Base-by-base conservation (phyloP, 495 filamentous ascomycete species). In the Aspergillus indologenus region DNA sequence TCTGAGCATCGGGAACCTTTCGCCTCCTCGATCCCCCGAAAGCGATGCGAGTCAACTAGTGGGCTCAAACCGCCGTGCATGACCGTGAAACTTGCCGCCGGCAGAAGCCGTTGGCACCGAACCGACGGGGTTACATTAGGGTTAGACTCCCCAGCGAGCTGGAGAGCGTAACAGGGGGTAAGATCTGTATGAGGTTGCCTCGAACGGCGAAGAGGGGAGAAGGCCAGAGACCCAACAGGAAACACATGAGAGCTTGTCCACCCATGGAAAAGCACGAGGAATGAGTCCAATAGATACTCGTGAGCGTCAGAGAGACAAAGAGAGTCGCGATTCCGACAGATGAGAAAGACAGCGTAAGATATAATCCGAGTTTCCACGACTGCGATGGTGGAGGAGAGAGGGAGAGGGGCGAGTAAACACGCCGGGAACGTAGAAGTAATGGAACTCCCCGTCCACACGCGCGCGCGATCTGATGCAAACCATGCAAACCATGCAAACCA, bases 1-100 rank as follows among this genome's bases (percentile, higher is more conserved):
- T 77, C 73, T 78, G 74, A 70, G 69, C 59, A 68, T 66, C 72
- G 66, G 65, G 61, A 59, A 61, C 69, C 65, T 73, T 80, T 80
- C 62, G 54, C 67, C 54, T 58, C 48, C 45, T 62, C 66, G 40
- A 66, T 59, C 66, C 71, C 43, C 57, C 59, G 56, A 64, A 62
- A 57, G 59, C 48, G 52, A 62, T 56, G 59, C 48, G 52, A 64
- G 45, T 65, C 56, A 46, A 66, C 70, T 77, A 72, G 54, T 75
- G 60, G 56, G 71, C 56, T 46, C 29, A 68, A 29, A 55, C 69
- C 69, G 71, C 66, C 70, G 75, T 71, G 70, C 68, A 68, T 61
- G 53, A 65, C 72, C 75, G 68, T 62, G 73, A 80, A 61, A 68
- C 76, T 74, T 53, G 34, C 34, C 34, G 2, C 12, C 34, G 34